Evolutionary conservation across 2,329 filamentous ascomycete species (phyloP), one percentile per base, ranked within the genome.

Genomic region (Helicocarpus griseus): DNA sequence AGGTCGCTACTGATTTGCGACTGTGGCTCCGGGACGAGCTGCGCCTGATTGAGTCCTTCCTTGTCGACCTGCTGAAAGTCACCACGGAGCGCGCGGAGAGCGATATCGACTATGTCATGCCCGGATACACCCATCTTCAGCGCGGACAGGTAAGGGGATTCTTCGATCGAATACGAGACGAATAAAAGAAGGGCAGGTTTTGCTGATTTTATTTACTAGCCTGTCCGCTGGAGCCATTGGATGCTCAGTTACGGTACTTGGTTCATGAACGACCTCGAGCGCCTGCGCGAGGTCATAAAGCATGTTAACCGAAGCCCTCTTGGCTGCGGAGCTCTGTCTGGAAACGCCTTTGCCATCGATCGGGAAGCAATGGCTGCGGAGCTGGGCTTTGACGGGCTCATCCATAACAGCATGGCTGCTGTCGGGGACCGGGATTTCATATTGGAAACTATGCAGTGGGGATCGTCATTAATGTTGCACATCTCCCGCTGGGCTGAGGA

Each of bases 1-100:
- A 95, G 71, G 82, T 95, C 52, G 89, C 84, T 45, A 90, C 85
- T 21, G 89, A 95, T 63, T 91, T 95, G 86, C 83, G 89, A 55
- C 75, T 95, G 67, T 96, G 89, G 89, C 72, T 95, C 56, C 79
- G 88, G 40, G 83, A 90, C 57, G 78, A 86, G 71, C 73, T 95
- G 53, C 77, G 77, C 52, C 75, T 76, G 57, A 80, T 95, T 48
- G 87, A 94, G 60, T 67, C 60, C 33, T 81, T 83, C 60, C 76
- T 95, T 4, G 74, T 81, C 40, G 77, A 80, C 50, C 79, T 95
- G 58, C 73, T 95, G 38, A 75, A 80, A 61, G 85, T 89, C 45
- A 80, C 83, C 13, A 77, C 82, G 33, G 72, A 74, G 44, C 79
- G 87, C 26, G 86, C 88, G 1, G 85, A 89, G 75, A 69, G 74